phyloP scores from a whole-genome alignment of 345 rosid genomes.

The Syzygium grande region DNA sequence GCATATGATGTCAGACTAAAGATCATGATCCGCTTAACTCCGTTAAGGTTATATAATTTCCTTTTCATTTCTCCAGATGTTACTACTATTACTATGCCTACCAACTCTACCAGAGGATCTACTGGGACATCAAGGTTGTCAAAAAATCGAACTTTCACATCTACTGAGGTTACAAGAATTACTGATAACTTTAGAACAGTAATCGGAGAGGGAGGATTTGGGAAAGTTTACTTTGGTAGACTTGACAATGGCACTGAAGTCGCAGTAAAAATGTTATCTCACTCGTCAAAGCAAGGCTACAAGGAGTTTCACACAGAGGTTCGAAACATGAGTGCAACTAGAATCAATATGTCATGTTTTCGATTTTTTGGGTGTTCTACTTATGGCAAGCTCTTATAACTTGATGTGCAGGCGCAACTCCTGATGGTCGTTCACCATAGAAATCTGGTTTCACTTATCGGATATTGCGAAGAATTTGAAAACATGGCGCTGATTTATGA shows the following conservation, averaged over 20 bases:
- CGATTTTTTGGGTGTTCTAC: not conserved
- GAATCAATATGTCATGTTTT: not conserved
- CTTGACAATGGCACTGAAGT: conserved; percentile 9
- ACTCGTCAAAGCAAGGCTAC: conserved; percentile 15
- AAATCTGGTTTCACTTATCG: conserved; percentile 19
- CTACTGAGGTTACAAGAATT: conserved; percentile 6
- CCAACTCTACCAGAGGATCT: not conserved
- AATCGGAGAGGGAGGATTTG: conserved; percentile 18
- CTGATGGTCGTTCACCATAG: conserved; percentile 20
- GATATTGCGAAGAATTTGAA: conserved; percentile 18
- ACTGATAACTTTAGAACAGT: conserved; percentile 8
- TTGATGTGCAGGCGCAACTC: conserved; percentile 13
- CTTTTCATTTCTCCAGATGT: not conserved
- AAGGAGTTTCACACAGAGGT: conserved; percentile 23
- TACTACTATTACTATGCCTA: not conserved
- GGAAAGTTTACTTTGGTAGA: conserved; percentile 16
- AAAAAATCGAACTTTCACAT: conserved; percentile 1
- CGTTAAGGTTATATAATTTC: not conserved
- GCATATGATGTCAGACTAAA: not conserved
- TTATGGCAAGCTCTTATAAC: not conserved
- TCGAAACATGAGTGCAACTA: not conserved
- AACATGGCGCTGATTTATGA: conserved; percentile 23
- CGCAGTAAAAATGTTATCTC: conserved; percentile 16
- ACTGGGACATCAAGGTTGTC: not conserved
- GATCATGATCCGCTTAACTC: accelerated